Conservation (phyloP, 169 alveolate species). For the Cytauxzoon felis region DNA sequence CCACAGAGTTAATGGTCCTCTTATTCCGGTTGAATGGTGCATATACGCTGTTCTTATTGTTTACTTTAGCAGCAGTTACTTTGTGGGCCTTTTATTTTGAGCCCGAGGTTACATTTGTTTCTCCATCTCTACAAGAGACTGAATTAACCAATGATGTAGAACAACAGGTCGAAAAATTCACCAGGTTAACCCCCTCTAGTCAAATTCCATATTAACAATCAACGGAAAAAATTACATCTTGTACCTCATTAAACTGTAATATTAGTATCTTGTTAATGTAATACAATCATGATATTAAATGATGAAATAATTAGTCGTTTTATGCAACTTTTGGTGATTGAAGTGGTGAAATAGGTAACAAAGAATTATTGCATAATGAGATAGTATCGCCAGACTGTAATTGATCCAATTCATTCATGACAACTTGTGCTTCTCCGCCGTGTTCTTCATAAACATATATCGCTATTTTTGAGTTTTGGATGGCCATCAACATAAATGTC, state of each 20-base stretch:
- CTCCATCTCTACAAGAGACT: conserved; percentile 89
- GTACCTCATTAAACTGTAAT: background rate
- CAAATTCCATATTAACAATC: conserved; percentile 44
- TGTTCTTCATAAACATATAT: conserved; percentile 76
- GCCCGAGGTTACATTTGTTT: conserved; percentile 86
- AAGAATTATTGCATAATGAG: background rate
- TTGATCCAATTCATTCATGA: conserved; percentile 73
- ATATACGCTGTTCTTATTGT: conserved; percentile 67
- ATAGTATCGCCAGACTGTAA: background rate
- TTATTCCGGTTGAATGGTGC: conserved; percentile 34
- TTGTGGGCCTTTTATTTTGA: conserved; percentile 86
- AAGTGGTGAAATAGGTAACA: background rate
- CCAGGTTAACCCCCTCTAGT: conserved; percentile 75
- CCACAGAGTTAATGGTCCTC: conserved; percentile 57
- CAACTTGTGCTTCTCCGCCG: conserved; percentile 75
- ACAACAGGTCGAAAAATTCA: conserved; percentile 88
- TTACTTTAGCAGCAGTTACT: conserved; percentile 82
- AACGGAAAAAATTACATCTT: background rate
- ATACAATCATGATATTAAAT: too few relatives aligned
- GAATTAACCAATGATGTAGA: conserved; percentile 89
- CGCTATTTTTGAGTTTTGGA: conserved; percentile 65
- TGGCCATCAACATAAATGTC: conserved; percentile 76
- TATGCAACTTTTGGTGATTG: conserved; percentile 9
- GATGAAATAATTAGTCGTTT: background rate
- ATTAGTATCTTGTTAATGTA: too few relatives aligned